phyloP scores from a whole-genome alignment of 202 grass and related monocot species.

The Panicum hallii region DNA sequence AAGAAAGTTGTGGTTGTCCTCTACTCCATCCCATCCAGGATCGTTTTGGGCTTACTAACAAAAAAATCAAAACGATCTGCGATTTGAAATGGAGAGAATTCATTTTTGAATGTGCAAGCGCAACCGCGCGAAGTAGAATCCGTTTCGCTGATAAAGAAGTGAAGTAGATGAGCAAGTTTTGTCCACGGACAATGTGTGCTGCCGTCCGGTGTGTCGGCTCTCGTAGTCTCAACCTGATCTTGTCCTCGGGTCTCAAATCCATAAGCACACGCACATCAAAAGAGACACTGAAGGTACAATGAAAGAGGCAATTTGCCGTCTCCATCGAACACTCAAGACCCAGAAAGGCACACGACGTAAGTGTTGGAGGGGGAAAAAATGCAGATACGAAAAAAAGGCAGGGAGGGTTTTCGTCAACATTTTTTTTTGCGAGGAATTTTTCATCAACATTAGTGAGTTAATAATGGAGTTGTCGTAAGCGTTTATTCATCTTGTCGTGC shows the following conservation, averaged over 20 bases:
- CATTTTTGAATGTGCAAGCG: no score
- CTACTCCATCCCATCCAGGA: no score
- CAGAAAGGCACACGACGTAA: not conserved
- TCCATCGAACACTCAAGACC: not conserved
- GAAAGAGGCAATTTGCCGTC: not conserved
- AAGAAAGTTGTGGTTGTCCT: not conserved
- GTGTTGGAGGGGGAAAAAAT: not conserved
- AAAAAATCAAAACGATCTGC: no score
- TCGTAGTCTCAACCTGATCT: not conserved
- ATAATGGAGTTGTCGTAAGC: not conserved
- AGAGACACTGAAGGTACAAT: not conserved
- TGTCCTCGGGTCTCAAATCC: not conserved
- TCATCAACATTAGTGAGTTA: not conserved
- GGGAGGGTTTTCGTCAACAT: not conserved
- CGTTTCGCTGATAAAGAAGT: not conserved
- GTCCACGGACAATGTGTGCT: not conserved
- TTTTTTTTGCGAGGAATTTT: not conserved
- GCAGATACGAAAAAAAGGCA: not conserved
- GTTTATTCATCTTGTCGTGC: constrained; percentile 25
- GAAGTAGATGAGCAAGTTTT: not conserved
- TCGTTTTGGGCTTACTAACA: no score
- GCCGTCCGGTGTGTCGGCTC: not conserved
- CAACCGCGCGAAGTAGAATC: not conserved
- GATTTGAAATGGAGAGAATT: no score
- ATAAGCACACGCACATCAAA: not conserved